Base-by-base conservation (phyloP, 1,139 yeast genomes). In the Geotrichum phurueaensis region DNA sequence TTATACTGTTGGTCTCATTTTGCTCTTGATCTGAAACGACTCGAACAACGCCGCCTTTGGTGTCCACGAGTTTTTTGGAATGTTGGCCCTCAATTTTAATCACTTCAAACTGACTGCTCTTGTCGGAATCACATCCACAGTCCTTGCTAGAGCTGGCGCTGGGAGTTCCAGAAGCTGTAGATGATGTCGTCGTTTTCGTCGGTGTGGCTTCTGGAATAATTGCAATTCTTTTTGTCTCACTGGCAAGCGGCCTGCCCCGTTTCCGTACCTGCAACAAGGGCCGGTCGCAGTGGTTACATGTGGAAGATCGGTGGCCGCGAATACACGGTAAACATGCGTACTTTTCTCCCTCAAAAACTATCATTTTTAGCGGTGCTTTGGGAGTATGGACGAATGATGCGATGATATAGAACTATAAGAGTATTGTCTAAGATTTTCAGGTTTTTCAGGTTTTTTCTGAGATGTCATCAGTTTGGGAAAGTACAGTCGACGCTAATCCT, bases 231-330 rank as follows among this genome's bases (percentile, higher is more conserved):
- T 66, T 64, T 20, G 62, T 61, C 33, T 65, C 69, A 53, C 63
- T 64, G 18, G 62, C 62, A 43, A 63, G 65, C 2, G 97, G 97
- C 57, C 98, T 76, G 0, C 98, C 98, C 63, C 96, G 82, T 45
- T 89, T 83, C 51, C 97, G 79, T n/a, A 92, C 97, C 67, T 89
- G 90, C 23, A 90, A 84, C 49, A 92, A 76, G 45, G 95, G 91
- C 56, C 97, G 79, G 57, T 82, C 79, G 54, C 87, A 84, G 73
- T 94, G 99, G 62, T 83, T 83, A 72, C 99, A 94, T 60, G 86
- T 84, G 2, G 95, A 85, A 3, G 97, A 88, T 53, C 99, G 76
- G 71, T 94, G 99, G 23, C 98, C 98, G 53, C 97, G 79, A 50
- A 94, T 90, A 71, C 99, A 94, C 56, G 67, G 71, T 45, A 74